Base-by-base conservation (phyloP, 2,329 filamentous ascomycete species). In the Fusarium transvaalense region DNA sequence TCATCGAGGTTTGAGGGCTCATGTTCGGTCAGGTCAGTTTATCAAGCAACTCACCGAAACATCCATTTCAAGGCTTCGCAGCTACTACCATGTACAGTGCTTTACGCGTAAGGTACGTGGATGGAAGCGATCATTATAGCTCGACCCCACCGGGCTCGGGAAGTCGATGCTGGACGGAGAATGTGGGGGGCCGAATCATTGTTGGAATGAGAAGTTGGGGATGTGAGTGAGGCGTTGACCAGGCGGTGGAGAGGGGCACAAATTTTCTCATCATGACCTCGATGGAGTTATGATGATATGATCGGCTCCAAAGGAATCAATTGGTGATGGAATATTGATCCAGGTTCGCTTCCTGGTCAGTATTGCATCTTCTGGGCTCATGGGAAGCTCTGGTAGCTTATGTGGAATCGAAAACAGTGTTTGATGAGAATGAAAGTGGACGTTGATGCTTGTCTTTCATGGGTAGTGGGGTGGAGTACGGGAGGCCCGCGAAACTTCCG, bases 161-260 rank as follows among this genome's bases (percentile, higher is more conserved):
- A 73, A 63, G 61, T 74, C 59, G 62, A 70, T 64, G 68, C 47
- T 71, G 54, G 56, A 61, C 59, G 63, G 68, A 72, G 72, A 71
- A 73, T 71, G 71, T 74, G 72, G 71, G 71, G 71, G 54, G 60
- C 47, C 53, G 52, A 52, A 58, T 65, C 59, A 60, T 43, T 62
- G 51, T 72, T 68, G 64, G 69, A 71, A 61, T 57, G 55, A 58
- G 66, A 72, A 71, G 58, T 70, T 70, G 67, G 64, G 67, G 64
- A 65, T 42, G 48, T 48, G 32, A 57, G 61, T 55, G 53, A 52
- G 54, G 60, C 57, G 62, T 66, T 68, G 60, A 54, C 42, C 10
- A 55, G 70, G 72, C 72, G 72, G 72, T 74, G 61, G 61, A 56
- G 19, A n/a, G 27, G 23, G 72, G 72, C 72, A 74, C 21, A 74